Conservation (phyloP, 139 green algal genomes). For the Protoeuglena noctilucae region DNA sequence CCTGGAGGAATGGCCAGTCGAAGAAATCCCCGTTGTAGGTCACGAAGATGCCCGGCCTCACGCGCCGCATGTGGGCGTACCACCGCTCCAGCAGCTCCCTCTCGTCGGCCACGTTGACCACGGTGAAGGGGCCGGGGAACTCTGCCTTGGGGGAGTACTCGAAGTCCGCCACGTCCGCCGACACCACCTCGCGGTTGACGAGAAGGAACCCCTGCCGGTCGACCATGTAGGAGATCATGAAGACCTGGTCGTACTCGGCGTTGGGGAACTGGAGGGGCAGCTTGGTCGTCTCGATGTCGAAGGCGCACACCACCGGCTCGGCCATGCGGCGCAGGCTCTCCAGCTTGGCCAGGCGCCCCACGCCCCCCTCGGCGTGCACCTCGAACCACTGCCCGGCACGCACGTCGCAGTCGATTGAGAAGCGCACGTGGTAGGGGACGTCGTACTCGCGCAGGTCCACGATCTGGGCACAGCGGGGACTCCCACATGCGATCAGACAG, state of each 20-base stretch:
- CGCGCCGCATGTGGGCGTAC: slow-evolving; percentile 79
- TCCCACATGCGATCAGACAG: no score
- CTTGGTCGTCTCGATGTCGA: slow-evolving; percentile 98
- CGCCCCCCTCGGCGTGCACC: slow-evolving; percentile 35
- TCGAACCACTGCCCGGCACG: slow-evolving; percentile 81
- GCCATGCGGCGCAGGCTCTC: slow-evolving; percentile 63
- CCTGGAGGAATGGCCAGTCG: slow-evolving; percentile 88
- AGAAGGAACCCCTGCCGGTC: slow-evolving; percentile 92
- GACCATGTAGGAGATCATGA: slow-evolving; percentile 99
- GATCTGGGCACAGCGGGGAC: no score
- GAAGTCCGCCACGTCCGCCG: slow-evolving; percentile 77
- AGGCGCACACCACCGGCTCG: slow-evolving; percentile 81
- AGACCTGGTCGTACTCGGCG: slow-evolving; percentile 85
- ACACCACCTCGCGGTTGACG: slow-evolving; percentile 78
- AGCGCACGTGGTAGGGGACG: slow-evolving; percentile 90
- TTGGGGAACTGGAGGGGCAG: slow-evolving; percentile 97
- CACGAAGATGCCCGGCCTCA: slow-evolving; percentile 82
- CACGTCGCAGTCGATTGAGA: slow-evolving; percentile 73
- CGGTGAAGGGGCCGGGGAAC: slow-evolving; percentile 78
- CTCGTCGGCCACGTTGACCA: slow-evolving; percentile 80
- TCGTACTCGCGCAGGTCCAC: slow-evolving; percentile 89
- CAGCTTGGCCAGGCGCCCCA: slow-evolving; percentile 30
- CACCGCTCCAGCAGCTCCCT: slow-evolving; percentile 51
- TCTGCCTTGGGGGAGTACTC: slow-evolving; percentile 96
- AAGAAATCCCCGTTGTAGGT: slow-evolving; percentile 99